phyloP scores from a whole-genome alignment of 257 asterid species.

The Orobanche coerulescens region DNA sequence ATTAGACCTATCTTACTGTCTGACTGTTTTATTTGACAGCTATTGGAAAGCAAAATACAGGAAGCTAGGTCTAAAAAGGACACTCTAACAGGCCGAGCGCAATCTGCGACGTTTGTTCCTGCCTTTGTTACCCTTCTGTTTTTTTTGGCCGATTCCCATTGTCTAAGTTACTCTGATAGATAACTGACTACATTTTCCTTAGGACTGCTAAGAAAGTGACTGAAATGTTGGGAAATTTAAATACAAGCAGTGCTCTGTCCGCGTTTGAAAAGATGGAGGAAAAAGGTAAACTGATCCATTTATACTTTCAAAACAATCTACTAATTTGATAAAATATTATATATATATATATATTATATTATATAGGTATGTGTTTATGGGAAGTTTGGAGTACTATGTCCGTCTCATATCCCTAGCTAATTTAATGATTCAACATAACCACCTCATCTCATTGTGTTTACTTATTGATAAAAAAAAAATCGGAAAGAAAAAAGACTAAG shows the following conservation, averaged over 20 bases:
- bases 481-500: background rate
- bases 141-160: slow-evolving; percentile 10
- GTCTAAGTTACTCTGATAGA: background rate
- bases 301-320: slow-evolving; percentile 4
- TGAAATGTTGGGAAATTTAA: slow-evolving; percentile 79
- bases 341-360: no score
- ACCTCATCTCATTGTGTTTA: background rate
- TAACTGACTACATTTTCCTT: slow-evolving; percentile 18
- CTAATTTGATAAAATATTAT: no score
- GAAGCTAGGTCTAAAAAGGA: slow-evolving; percentile 85
- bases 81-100: slow-evolving; percentile 85
- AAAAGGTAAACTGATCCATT: slow-evolving; percentile 41
- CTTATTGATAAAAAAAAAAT: background rate
- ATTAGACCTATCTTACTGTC: slow-evolving; percentile 6
- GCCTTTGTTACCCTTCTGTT: background rate
- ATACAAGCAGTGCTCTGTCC: slow-evolving; percentile 85
- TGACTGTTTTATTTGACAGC: slow-evolving; percentile 32
- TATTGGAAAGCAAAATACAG: slow-evolving; percentile 78
- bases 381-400: no score
- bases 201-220: slow-evolving; percentile 82
- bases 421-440: background rate
- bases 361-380: no score
- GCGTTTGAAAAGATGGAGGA: slow-evolving; percentile 92
- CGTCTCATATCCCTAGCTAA: no score
- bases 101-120: slow-evolving; percentile 70